These are phyloP conservation scores for Fagus crenata DNA, from an alignment of 306 rosid species.

Conservation along the genomic window DNA sequence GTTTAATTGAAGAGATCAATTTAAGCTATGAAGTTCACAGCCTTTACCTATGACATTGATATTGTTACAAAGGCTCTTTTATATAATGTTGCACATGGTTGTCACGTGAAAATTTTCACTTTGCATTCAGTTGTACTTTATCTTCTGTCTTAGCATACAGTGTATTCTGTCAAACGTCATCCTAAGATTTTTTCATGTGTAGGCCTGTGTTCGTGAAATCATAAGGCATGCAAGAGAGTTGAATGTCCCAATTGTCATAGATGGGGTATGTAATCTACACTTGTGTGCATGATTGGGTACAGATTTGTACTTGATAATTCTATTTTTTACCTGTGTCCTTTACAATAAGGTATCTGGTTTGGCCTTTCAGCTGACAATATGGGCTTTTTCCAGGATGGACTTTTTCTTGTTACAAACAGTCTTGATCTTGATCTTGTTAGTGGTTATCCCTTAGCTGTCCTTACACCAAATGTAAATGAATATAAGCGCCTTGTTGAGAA, in stretches of 20 bases:
- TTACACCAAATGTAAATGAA: slow-evolving; percentile 85
- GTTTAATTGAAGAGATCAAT: slow-evolving; percentile 12
- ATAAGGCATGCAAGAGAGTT: slow-evolving; percentile 68
- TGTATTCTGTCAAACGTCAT: slow-evolving; percentile 8
- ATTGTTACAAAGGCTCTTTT: not conserved
- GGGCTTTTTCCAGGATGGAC: slow-evolving; percentile 67
- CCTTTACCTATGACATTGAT: slow-evolving; percentile 14
- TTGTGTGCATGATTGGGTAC: not conserved
- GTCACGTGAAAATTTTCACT: not conserved
- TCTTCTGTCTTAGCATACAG: slow-evolving; percentile 4
- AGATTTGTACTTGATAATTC: slow-evolving; percentile 17
- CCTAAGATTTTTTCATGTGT: slow-evolving; percentile 32
- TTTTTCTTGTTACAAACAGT: slow-evolving; percentile 74
- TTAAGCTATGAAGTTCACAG: slow-evolving; percentile 14
- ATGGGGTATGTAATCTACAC: slow-evolving; percentile 63
- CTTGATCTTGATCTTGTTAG: slow-evolving; percentile 80
- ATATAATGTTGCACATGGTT: not conserved
- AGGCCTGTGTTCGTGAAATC: slow-evolving; percentile 80
- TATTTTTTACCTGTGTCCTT: slow-evolving; percentile 6
- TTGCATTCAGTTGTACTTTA: not conserved
- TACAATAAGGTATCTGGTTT: slow-evolving; percentile 12
- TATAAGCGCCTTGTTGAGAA: slow-evolving; percentile 80
- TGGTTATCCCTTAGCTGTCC: slow-evolving; percentile 76
- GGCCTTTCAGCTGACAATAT: slow-evolving; percentile 9
- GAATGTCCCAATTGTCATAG: slow-evolving; percentile 72